Evolutionary conservation across 2,329 filamentous ascomycete species (phyloP).

Genomic region (Paraphoma sp.): DNA sequence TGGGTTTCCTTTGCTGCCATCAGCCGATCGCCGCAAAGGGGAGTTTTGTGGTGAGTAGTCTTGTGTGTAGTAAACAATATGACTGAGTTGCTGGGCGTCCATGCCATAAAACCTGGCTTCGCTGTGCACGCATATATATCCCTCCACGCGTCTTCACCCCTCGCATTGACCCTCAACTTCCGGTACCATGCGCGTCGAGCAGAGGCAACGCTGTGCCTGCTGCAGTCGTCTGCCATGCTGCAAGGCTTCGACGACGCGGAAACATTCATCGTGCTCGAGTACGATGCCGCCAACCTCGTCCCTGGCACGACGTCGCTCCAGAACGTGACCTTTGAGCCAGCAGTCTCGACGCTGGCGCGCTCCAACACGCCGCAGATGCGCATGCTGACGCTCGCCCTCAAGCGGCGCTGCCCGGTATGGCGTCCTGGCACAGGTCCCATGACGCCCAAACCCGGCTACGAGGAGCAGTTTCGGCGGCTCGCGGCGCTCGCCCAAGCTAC

Average conservation of each 20-base stretch:
- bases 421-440: too few species aligned
- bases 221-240: constrained; percentile 7
- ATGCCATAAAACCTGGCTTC: constrained; percentile 10
- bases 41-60: constrained; percentile 11
- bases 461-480: too few species aligned
- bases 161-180: constrained; percentile 13
- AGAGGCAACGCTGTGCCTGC: constrained; percentile 19
- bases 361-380: neutral
- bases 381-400: neutral
- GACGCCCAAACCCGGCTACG: too few species aligned
- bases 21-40: constrained; percentile 6
- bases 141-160: constrained; percentile 9
- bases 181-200: constrained; percentile 11
- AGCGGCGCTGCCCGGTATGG: neutral
- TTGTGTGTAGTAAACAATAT: constrained; percentile 16
- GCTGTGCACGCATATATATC: constrained; percentile 14
- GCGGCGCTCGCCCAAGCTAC: too few species aligned
- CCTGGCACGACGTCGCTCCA: constrained; percentile 12
- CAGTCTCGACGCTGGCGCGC: neutral
- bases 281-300: constrained; percentile 22
- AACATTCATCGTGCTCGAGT: constrained; percentile 18
- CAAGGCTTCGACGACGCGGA: constrained; percentile 14
- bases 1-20: constrained; percentile 12
- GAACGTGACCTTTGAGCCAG: neutral
- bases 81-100: constrained; percentile 3